Conservation (phyloP, 257 asterid species). For the Lavandula angustifolia region DNA sequence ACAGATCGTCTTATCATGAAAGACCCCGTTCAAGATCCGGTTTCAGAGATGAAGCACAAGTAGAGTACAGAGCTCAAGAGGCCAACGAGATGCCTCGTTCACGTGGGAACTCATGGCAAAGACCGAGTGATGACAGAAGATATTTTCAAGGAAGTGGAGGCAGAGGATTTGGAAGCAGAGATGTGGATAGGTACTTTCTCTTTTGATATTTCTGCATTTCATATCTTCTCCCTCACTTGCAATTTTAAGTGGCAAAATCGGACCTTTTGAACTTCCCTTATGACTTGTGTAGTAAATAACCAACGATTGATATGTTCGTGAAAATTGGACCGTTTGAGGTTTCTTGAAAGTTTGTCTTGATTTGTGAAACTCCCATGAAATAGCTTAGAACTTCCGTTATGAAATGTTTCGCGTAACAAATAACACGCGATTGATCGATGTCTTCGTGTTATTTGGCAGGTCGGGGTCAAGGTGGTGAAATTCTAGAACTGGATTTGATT, state of each 20-base stretch:
- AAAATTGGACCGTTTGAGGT: background rate
- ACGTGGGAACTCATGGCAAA: constrained; percentile 69
- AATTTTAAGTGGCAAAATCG: background rate
- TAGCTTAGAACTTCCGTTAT: background rate
- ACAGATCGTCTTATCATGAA: constrained; percentile 52
- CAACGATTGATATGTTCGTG: background rate
- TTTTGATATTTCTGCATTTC: background rate
- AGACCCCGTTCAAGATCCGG: constrained; percentile 56
- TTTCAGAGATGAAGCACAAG: constrained; percentile 43
- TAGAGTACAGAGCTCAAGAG: constrained; percentile 58
- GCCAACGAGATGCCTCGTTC: constrained; percentile 83
- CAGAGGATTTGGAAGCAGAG: constrained; percentile 82
- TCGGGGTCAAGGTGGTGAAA: constrained; percentile 78
- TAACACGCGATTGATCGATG: background rate
- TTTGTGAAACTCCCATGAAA: background rate
- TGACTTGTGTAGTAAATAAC: too few relatives aligned
- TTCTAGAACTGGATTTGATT: constrained; percentile 20
- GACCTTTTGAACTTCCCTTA: background rate
- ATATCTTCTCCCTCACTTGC: background rate
- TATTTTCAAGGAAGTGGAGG: constrained; percentile 72
- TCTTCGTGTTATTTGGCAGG: constrained; percentile 56
- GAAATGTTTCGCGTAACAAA: background rate
- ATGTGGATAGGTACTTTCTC: constrained; percentile 62
- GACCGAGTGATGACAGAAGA: constrained; percentile 70
- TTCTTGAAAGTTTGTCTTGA: background rate